A percentile compares a stretch with the other conserved stretches of the same genome.
Conservation (phyloP, 345 rosid genomes). For the Lagerstroemia speciosa region DNA sequence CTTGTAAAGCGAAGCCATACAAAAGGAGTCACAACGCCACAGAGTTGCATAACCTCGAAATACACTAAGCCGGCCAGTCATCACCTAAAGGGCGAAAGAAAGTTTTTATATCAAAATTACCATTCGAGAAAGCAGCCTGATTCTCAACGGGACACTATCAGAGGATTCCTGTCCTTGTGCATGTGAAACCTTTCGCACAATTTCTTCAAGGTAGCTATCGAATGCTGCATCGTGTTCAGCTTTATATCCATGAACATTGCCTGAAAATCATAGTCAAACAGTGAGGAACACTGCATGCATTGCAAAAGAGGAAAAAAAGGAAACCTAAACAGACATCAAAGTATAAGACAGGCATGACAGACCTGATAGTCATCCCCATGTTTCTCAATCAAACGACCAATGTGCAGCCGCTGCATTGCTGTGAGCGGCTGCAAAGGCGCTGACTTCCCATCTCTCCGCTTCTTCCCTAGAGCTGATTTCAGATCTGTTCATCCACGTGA, state of each 20-base stretch:
- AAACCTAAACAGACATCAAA: background rate
- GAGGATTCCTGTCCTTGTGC: constrained; percentile 50
- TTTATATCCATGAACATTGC: constrained; percentile 81
- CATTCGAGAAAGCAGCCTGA: background rate
- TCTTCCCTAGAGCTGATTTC: constrained; percentile 81
- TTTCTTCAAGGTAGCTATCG: constrained; percentile 54
- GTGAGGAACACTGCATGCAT: background rate
- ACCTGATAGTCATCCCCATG: constrained; percentile 80
- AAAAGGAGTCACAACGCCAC: background rate
- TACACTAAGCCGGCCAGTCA: background rate
- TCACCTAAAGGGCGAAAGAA: background rate
- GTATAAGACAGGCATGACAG: background rate
- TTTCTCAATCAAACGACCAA: constrained; percentile 54
- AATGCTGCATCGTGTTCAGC: constrained; percentile 82
- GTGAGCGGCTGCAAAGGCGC: constrained; percentile 75
- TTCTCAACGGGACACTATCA: constrained; percentile 36
- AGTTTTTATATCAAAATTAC: background rate
- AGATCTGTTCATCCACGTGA: constrained; percentile 41
- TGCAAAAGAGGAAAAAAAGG: background rate
- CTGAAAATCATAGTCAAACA: constrained; percentile 23
- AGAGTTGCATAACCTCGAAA: background rate
- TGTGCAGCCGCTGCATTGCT: constrained; percentile 55
- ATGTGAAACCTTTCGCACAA: constrained; percentile 55
- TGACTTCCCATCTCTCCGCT: constrained; percentile 73
- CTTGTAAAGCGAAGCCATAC: background rate